Base-by-base conservation (phyloP, 1,139 yeast genomes). In the Pichia norvegensis region DNA sequence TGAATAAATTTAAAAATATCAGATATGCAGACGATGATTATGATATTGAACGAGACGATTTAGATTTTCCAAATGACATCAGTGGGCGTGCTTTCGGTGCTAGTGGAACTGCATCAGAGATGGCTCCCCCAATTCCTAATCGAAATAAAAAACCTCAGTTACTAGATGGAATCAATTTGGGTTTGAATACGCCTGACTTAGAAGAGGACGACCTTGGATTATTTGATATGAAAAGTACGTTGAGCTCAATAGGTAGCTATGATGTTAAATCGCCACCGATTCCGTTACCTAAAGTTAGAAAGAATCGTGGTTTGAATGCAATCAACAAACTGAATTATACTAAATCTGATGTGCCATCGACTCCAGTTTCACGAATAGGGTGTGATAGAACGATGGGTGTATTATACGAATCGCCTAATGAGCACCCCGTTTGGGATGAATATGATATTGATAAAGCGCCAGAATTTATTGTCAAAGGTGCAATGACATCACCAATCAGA, bases 351-450 rank as follows among this genome's bases (percentile, higher is more conserved):
- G 29, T 44, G 5, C 40, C 42, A 20, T 39, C 48, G 6, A 46
- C 46, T 7, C 35, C 50, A 33, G 23, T 42, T n/a, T 27, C 16
- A 8, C 37, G 36, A 33, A 22, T 48, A 16, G 23, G 46, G 2
- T 29, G 43, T 14, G 55, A 52, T 46, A 27, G 55, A 40, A 49
- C 50, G 7, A 52, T 52, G 55, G 50, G 49, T 7, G 47, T 52
- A 16, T 38, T 52, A 14, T 52, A 52, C 46, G 55, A 52, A 29
- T 42, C 50, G 3, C 52, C 50, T 4, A 49, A 46, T 40, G 55
- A 52, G 33, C 47, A 48, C 21, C 38, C 43, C 21, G 19, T 46
- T 6, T 48, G 51, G 51, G 51, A 48, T 44, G 51, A 48, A 36
- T 48, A 46, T 37, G 42, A 44, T 23, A 19, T 38, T 35, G 49